phyloP scores from a whole-genome alignment of 106 monocot species.

The Ottelia alismoides region DNA sequence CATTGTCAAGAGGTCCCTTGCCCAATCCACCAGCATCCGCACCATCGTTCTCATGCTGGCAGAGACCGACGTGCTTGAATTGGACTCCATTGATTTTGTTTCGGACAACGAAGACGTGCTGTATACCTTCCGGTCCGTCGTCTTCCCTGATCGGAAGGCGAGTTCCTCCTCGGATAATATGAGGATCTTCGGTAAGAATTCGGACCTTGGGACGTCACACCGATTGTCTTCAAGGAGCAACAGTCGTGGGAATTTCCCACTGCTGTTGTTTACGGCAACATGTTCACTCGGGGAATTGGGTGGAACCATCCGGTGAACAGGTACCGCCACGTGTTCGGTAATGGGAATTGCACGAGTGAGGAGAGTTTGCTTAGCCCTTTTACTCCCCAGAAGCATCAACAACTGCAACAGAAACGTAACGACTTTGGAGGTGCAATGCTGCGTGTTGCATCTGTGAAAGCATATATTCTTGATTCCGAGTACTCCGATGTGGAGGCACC shows the following conservation, averaged over 20 bases:
- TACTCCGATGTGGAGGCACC: constrained; percentile 17
- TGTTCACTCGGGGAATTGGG: too few relatives aligned
- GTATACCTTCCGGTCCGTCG: constrained; percentile 11
- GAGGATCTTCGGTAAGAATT: constrained; percentile 45
- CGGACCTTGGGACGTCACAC: constrained; percentile 4
- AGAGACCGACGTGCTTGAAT: constrained; percentile 34
- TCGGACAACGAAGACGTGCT: constrained; percentile 23
- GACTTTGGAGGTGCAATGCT: too few relatives aligned
- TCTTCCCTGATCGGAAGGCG: too few relatives aligned
- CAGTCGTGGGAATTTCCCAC: too few relatives aligned
- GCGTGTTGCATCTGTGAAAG: too few relatives aligned
- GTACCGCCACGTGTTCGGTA: too few relatives aligned
- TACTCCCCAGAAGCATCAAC: neutral
- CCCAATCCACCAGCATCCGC: too few relatives aligned
- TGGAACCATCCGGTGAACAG: too few relatives aligned
- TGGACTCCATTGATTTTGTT: constrained; percentile 12
- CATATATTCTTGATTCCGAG: constrained; percentile 20
- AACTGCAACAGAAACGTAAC: constrained; percentile 1
- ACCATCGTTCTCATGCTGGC: too few relatives aligned
- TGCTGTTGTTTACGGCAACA: too few relatives aligned
- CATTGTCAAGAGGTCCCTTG: constrained; percentile 39
- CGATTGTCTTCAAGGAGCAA: neutral
- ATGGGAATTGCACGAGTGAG: neutral
- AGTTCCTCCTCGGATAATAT: constrained; percentile 5
- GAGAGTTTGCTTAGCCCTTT: neutral